phyloP scores from a whole-genome alignment of 306 rosid genomes.

The Lithocarpus polystachyus region DNA sequence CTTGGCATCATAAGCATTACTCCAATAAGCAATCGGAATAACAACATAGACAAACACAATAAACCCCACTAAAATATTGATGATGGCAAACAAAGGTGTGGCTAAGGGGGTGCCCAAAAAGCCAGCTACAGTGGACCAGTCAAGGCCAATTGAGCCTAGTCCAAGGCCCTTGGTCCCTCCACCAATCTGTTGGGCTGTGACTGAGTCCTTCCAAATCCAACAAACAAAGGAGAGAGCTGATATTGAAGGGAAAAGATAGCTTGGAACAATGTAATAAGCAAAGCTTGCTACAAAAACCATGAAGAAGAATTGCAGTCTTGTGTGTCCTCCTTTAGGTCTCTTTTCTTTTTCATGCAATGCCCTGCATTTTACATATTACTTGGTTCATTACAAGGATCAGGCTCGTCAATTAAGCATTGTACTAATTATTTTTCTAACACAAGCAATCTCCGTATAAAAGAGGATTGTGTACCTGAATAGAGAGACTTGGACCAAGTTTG shows the following conservation, averaged over 20 bases:
- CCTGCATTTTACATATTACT: constrained; percentile 34
- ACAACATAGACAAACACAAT: constrained; percentile 35
- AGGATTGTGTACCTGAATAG: constrained; percentile 57
- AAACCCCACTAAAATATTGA: constrained; percentile 58
- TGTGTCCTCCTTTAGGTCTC: constrained; percentile 63
- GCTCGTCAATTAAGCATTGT: no score
- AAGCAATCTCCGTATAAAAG: not conserved
- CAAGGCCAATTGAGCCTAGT: constrained; percentile 68
- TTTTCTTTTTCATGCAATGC: constrained; percentile 84
- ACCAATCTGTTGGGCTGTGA: constrained; percentile 81
- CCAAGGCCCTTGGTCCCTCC: constrained; percentile 75
- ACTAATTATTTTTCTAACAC: not conserved
- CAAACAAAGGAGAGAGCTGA: constrained; percentile 62
- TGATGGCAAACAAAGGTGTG: constrained; percentile 61
- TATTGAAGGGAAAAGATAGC: constrained; percentile 68
- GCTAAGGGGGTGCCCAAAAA: constrained; percentile 76
- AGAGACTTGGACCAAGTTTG: constrained; percentile 81
- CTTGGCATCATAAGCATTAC: constrained; percentile 57
- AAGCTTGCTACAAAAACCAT: constrained; percentile 58
- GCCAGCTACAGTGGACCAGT: constrained; percentile 76
- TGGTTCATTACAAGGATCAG: not conserved
- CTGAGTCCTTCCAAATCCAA: constrained; percentile 68
- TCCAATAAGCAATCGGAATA: constrained; percentile 69
- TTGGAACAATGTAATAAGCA: constrained; percentile 68
- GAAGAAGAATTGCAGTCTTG: constrained; percentile 78